Base-by-base conservation (phyloP, 805 yeast genomes). In the Candida ficus region DNA sequence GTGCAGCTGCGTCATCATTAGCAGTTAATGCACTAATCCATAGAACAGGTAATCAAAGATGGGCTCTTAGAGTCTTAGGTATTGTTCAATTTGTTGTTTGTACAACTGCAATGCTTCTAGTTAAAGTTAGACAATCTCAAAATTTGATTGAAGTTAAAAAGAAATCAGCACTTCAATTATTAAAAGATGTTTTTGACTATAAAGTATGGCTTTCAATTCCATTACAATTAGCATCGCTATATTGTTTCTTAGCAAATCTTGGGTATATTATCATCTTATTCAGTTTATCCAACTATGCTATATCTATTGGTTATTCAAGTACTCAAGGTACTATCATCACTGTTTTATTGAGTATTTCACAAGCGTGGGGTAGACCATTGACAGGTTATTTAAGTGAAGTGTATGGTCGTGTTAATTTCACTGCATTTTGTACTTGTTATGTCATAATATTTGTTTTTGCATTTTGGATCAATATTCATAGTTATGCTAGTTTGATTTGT, bases 401-500 rank as follows among this genome's bases (percentile, higher is more conserved):
- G 29, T 52, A 57, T 35, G 81, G 81, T 1, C 60, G 76, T 44
- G 58, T 70, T 4, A 75, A 75, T 47, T 57, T 67, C 14, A 65
- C 78, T 5, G 58, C 68, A 9, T 23, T 60, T 5, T 47, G 63
- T 7, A 64, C 73, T 1, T 16, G 50, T 2, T 42, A 71, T 4
- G 45, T 69, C 20, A 57, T 65, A 2, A 47, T 75, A 0, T 45
- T 73, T n/a, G 48, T 64, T 26, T 66, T 73, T 41, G 67, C 59
- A 4, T 73, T 67, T 46, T 76, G 83, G 82, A 61, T 73, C 11
- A 68, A 75, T 18, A 57, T 72, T 1, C 58, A 50, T 32, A 65
- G 65, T 2, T 74, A 68, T 47, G 57, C 62, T 0, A 61, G 65
- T 19, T 49, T 76, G 23, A 45, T 70, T 4, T 61, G 64, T 13